Conservation (phyloP, 305 asterid genomes). For the Solanum chacoense region DNA sequence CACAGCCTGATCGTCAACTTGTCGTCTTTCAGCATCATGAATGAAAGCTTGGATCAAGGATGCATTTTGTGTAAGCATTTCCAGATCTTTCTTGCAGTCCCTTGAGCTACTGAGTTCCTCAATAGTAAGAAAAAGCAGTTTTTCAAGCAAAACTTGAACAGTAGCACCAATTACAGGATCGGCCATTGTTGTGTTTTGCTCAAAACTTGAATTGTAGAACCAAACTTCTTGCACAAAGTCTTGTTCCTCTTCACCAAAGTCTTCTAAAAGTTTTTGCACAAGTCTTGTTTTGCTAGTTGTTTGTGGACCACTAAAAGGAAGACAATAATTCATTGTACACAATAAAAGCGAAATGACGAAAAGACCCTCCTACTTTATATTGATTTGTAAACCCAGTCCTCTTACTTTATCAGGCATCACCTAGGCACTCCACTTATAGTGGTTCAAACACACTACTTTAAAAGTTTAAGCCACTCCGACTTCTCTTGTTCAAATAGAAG, state of each 20-base stretch:
- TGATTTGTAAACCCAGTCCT: background rate
- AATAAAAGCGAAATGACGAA: no score
- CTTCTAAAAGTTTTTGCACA: no score
- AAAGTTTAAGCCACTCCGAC: background rate
- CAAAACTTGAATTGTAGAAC: background rate
- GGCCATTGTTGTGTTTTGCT: background rate
- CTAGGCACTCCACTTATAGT: background rate
- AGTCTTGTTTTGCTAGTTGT: no score
- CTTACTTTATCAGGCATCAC: background rate
- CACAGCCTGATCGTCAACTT: background rate
- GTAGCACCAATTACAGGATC: background rate
- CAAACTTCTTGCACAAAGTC: background rate
- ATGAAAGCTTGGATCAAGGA: background rate
- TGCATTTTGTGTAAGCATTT: background rate
- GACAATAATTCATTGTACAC: no score
- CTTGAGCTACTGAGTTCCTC: background rate
- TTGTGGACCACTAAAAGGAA: no score
- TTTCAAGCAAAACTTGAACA: background rate
- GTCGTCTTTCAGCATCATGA: background rate
- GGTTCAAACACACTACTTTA: background rate
- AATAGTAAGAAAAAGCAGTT: background rate
- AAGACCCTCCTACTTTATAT: no score
- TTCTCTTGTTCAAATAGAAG: background rate
- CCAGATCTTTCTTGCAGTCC: background rate
- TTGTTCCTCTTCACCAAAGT: background rate